Conservation (phyloP, 768 basidiomycete species). For the Naematelia aurantialba region DNA sequence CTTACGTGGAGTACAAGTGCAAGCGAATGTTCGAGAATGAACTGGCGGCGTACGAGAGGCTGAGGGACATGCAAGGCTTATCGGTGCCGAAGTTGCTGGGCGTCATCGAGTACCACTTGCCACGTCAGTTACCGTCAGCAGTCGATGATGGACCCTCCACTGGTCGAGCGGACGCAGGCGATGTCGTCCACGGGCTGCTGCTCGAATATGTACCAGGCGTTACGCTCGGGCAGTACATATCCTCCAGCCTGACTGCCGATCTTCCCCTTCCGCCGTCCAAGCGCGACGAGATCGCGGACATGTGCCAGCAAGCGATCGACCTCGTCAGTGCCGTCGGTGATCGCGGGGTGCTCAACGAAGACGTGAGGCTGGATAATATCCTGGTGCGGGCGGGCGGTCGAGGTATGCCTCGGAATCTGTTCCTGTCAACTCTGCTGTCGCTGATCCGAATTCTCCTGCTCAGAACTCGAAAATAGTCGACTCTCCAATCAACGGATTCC, state of each 20-base stretch:
- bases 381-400: not conserved
- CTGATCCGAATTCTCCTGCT: too few relatives aligned
- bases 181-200: not conserved
- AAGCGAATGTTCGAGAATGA: not conserved
- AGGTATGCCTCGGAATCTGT: too few relatives aligned
- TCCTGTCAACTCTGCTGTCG: too few relatives aligned
- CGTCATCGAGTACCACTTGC: not conserved
- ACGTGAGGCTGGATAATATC: constrained; percentile 6
- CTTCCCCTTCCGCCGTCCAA: too few relatives aligned
- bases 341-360: not conserved
- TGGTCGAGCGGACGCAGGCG: not conserved
- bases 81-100: constrained; percentile 2
- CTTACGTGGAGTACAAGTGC: not conserved
- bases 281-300: not conserved
- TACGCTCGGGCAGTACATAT: constrained; percentile 10
- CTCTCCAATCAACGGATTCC: too few relatives aligned
- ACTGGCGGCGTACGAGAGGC: not conserved
- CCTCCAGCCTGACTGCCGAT: not conserved
- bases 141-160: too few relatives aligned
- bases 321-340: not conserved
- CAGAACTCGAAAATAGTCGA: too few relatives aligned
- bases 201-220: constrained; percentile 7
- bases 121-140: too few relatives aligned
- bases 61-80: constrained; percentile 5
- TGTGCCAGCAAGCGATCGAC: not conserved